These are phyloP conservation scores for Hypoxylon sp. DNA, from an alignment of 2,329 filamentous ascomycete genomes.

Conservation along the genomic window DNA sequence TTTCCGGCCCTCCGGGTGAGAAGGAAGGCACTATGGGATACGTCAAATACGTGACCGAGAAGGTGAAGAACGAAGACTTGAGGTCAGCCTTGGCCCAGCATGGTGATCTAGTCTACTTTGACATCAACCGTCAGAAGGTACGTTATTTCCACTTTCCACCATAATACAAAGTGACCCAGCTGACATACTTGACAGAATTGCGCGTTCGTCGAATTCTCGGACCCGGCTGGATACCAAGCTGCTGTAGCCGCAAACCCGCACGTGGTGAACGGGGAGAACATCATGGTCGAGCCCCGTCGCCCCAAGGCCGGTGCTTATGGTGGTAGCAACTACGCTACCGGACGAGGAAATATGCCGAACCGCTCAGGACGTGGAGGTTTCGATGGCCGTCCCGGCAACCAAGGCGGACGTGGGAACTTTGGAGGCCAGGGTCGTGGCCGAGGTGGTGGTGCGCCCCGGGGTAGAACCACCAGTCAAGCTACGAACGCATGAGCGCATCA, in stretches of 20 bases:
- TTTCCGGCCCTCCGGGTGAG: slow-evolving; percentile 66
- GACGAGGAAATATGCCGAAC: slow-evolving; percentile 66
- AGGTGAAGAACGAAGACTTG: slow-evolving; percentile 78
- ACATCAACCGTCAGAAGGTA: slow-evolving; percentile 86
- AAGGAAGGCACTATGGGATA: slow-evolving; percentile 84
- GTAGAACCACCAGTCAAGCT: slow-evolving; percentile 66
- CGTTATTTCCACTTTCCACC: slow-evolving; percentile 33
- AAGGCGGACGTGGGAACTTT: slow-evolving; percentile 73
- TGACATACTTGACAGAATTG: slow-evolving; percentile 73
- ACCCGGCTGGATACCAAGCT: slow-evolving; percentile 79
- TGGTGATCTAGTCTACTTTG: slow-evolving; percentile 75
- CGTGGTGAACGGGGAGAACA: slow-evolving; percentile 79
- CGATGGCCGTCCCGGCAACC: slow-evolving; percentile 68
- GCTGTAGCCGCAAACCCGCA: slow-evolving; percentile 87
- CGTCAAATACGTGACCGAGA: slow-evolving; percentile 94
- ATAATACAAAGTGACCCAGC: slow-evolving; percentile 28
- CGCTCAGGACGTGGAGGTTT: slow-evolving; percentile 71
- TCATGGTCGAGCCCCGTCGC: slow-evolving; percentile 89
- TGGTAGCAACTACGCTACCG: slow-evolving; percentile 70
- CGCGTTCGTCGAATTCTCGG: slow-evolving; percentile 94
- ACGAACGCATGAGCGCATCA: slow-evolving; percentile 56
- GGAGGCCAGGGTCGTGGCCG: slow-evolving; percentile 71
- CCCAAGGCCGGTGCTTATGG: slow-evolving; percentile 76
- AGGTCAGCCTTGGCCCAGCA: slow-evolving; percentile 74
- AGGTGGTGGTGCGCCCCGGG: slow-evolving; percentile 67